Base-by-base conservation (phyloP, 225 moss, liverwort and hornwort genomes). In the Thuidium tamariscinum region DNA sequence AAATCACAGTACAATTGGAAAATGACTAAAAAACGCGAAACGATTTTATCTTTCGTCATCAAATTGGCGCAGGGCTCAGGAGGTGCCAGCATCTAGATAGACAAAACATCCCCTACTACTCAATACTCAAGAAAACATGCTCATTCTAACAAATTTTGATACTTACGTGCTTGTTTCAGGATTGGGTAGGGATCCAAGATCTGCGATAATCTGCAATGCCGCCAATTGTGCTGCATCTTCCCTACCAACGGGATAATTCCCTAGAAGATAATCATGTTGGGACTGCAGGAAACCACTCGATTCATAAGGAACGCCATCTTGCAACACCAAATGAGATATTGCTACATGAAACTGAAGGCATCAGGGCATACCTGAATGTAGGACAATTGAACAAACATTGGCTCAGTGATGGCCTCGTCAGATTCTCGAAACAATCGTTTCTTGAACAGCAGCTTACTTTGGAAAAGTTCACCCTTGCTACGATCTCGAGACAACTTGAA, bases 181-280 rank as follows among this genome's bases (percentile, higher is more conserved):
- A 90, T 92, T 95, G 55, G 94, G 52, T 75, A 96, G 90, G 68
- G 92, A 93, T 82, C 96, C 98, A 79, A 96, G 84, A 73, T 95
- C 98, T 44, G 98, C 95, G 54, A 96, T 92, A 84, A 95, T 94
- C 87, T 96, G 98, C 89, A 98, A 84, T 46, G 98, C 96, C 80
- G 96, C 98, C 89, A 98, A 84, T 84, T 98, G 98, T 64, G 96
- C 95, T 76, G 98, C 98, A 92, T 98, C 98, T 64, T 98, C 96
- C 82, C 95, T 93, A 51, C 96, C 96, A 82, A 98, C 98, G 77
- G 98, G 96, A 82, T 96, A 98, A 89, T 98, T 95, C 84, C 98
- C 98, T 62, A 94, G 91, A 91, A 98, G 96, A 83, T 96, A 98
- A 87, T 95, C 98, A 87, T 98, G 96, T 90, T 95, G 98, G 57